These are phyloP conservation scores for Baeospora myosura DNA, from an alignment of 1,284 basidiomycete genomes.

Conservation along the genomic window DNA sequence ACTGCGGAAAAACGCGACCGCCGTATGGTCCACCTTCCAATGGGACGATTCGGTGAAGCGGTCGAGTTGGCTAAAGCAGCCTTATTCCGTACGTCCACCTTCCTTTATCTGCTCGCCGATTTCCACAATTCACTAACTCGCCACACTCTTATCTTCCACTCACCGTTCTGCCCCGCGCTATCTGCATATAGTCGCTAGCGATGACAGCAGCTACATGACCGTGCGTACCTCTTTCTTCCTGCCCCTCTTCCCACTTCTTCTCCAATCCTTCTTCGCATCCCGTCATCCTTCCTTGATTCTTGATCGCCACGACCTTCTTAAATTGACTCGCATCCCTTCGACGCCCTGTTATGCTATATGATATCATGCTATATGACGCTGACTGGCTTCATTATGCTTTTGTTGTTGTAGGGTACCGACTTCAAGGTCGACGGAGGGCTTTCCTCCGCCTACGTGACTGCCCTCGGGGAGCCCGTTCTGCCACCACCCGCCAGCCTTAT, in stretches of 20 bases:
- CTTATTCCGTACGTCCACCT: constrained; percentile 67
- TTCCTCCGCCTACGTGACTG: constrained; percentile 82
- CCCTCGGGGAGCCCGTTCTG: constrained; percentile 62
- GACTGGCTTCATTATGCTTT: constrained; percentile 5
- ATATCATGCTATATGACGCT: too few relatives aligned
- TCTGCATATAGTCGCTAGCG: constrained; percentile 60
- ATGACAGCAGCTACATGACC: constrained; percentile 81
- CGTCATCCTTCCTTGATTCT: too few relatives aligned
- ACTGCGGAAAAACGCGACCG: constrained; percentile 94
- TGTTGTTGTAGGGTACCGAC: constrained; percentile 67
- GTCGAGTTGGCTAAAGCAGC: constrained; percentile 90
- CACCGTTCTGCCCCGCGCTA: too few relatives aligned
- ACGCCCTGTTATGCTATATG: too few relatives aligned
- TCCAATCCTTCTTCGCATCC: too few relatives aligned
- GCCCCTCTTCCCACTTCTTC: too few relatives aligned
- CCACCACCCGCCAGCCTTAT: constrained; percentile 60
- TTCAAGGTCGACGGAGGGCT: constrained; percentile 92
- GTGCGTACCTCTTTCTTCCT: constrained; percentile 34
- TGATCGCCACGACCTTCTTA: too few relatives aligned
- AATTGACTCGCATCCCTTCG: too few relatives aligned
- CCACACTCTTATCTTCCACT: too few relatives aligned
- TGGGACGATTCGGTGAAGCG: constrained; percentile 96
- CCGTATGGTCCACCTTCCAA: constrained; percentile 85
- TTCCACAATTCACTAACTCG: constrained; percentile 7
- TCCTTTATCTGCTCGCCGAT: constrained; percentile 1